Evolutionary conservation across 2,329 filamentous ascomycete genomes (phyloP).

Genomic region (Byssochlamys sp.): DNA sequence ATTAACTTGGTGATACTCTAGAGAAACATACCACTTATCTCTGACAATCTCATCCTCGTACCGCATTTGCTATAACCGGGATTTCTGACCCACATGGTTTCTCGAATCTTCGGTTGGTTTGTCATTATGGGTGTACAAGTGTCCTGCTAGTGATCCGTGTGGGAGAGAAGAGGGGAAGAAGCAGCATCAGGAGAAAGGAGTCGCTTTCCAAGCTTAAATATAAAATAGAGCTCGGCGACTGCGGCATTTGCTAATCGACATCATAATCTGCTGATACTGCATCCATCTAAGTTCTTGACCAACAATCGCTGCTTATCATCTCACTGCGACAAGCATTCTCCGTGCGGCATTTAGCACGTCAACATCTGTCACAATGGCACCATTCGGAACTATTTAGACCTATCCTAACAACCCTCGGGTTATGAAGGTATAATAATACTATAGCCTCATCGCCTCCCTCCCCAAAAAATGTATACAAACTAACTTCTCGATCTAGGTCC

Average conservation of each 20-base stretch:
- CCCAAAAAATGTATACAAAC: neutral
- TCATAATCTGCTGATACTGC: neutral
- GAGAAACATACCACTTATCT: neutral
- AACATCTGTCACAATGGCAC: neutral
- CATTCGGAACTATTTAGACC: neutral
- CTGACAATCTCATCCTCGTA: neutral
- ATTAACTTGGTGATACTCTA: neutral
- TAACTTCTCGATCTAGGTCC: constrained; percentile 12
- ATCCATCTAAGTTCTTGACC: neutral
- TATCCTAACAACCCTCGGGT: neutral
- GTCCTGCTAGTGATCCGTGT: neutral
- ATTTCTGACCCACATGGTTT: neutral
- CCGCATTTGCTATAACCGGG: neutral
- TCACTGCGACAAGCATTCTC: neutral
- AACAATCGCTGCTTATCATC: neutral
- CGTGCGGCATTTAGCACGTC: neutral
- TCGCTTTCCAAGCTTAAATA: neutral
- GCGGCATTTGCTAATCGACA: neutral
- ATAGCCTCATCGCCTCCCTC: neutral
- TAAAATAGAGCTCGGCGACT: neutral
- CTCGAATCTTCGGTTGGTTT: neutral
- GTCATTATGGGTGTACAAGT: neutral
- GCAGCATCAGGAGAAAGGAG: neutral
- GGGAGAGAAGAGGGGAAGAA: neutral
- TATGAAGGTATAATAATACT: neutral